These are phyloP conservation scores for Chlamydomonas asymmetrica DNA, from an alignment of 139 green algal species.

Conservation along the genomic window DNA sequence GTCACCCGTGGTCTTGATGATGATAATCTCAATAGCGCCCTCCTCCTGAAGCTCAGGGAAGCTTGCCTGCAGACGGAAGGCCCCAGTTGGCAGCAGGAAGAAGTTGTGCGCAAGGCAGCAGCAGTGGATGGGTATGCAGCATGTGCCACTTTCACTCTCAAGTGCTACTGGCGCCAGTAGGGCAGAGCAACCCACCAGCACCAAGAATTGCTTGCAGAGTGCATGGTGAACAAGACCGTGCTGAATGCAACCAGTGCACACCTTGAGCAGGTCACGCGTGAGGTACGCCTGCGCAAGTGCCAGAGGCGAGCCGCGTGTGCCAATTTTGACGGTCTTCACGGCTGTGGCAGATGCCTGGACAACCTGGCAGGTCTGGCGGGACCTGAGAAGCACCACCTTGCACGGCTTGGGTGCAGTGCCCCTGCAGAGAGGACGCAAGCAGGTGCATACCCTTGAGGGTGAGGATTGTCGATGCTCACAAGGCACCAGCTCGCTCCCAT, in stretches of 20 bases:
- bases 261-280: slow-evolving; percentile 93
- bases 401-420: slow-evolving; percentile 9
- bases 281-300: slow-evolving; percentile 98
- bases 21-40: slow-evolving; percentile 95
- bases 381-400: neutral
- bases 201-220: neutral
- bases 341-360: slow-evolving; percentile 42
- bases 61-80: slow-evolving; percentile 44
- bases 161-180: neutral
- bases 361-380: slow-evolving; percentile 1
- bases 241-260: slow-evolving; percentile 1
- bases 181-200: neutral
- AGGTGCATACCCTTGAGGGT: too few species aligned
- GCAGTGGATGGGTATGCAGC: neutral
- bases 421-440: too few species aligned
- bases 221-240: neutral
- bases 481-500: too few species aligned
- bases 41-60: slow-evolving; percentile 92
- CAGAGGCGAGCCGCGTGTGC: slow-evolving; percentile 88
- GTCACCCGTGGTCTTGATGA: slow-evolving; percentile 99
- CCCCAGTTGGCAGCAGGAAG: neutral
- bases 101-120: neutral
- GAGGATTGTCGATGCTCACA: too few species aligned
- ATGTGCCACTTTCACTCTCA: neutral
- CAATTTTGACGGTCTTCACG: slow-evolving; percentile 76